Conservation (phyloP, 2,329 filamentous ascomycete genomes). For the Gnomoniopsis sp. region DNA sequence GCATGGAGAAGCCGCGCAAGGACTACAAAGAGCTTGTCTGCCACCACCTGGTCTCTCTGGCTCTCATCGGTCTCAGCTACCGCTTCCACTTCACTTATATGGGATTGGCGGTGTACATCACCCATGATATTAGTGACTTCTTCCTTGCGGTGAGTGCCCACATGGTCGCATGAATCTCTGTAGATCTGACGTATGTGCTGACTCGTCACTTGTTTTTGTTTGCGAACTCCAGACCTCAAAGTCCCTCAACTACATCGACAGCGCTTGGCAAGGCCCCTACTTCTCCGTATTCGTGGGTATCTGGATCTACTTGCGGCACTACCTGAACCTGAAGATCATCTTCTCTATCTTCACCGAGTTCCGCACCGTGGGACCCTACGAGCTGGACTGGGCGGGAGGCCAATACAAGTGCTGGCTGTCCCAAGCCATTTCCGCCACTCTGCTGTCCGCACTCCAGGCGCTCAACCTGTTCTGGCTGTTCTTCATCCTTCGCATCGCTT, state of each 20-base stretch:
- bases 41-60: constrained; percentile 85
- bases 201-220: neutral
- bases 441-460: constrained; percentile 67
- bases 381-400: constrained; percentile 70
- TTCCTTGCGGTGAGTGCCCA: constrained; percentile 74
- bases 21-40: constrained; percentile 91
- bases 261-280: constrained; percentile 74
- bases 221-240: constrained; percentile 70
- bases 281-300: constrained; percentile 76
- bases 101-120: constrained; percentile 88
- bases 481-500: constrained; percentile 72
- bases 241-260: constrained; percentile 85
- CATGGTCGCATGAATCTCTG: neutral
- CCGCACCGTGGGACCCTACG: constrained; percentile 69
- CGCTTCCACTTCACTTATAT: constrained; percentile 97
- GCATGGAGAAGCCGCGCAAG: constrained; percentile 89
- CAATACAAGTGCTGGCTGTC: constrained; percentile 75
- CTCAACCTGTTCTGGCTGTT: constrained; percentile 82
- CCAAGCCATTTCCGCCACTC: constrained; percentile 62
- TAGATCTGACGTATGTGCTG: neutral
- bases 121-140: constrained; percentile 91
- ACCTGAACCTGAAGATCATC: constrained; percentile 74
- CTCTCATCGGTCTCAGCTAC: constrained; percentile 83
- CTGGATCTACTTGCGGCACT: constrained; percentile 91
- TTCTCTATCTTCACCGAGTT: constrained; percentile 74